phyloP scores from a whole-genome alignment of 176 grass and related monocot species.

The Themeda triandra region DNA sequence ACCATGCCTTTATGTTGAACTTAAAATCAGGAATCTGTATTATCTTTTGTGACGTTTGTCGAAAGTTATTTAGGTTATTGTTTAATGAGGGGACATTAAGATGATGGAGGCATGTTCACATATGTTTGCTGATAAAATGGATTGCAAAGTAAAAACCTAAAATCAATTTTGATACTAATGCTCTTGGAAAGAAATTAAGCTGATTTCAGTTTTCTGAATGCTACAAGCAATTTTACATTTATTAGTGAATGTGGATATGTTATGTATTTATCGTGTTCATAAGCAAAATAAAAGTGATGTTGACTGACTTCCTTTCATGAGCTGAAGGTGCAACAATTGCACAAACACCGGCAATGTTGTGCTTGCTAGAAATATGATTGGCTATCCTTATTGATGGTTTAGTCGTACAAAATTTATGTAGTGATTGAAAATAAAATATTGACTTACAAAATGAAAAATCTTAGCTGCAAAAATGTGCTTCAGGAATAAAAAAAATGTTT shows the following conservation, averaged over 20 bases:
- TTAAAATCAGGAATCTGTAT: neutral
- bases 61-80: neutral
- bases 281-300: neutral
- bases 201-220: neutral
- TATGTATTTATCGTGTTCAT: neutral
- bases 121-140: neutral
- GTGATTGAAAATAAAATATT: neutral
- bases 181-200: neutral
- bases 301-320: neutral
- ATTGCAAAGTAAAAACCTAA: neutral
- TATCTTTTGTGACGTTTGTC: neutral
- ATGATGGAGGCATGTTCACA: neutral
- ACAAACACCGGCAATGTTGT: neutral
- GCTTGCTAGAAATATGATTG: neutral
- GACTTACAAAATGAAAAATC: neutral
- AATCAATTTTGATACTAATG: neutral
- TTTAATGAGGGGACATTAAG: neutral
- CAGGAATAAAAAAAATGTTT: neutral
- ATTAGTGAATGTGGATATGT: constrained; percentile 2
- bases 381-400: neutral
- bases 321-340: neutral
- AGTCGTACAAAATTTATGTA: neutral
- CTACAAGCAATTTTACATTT: neutral
- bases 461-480: neutral
- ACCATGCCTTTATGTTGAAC: neutral